A percentile compares a stretch with the other conserved stretches of the same genome.
phyloP scores from a whole-genome alignment of 164 flowering plant species.

The Cinnamomum micranthum region DNA sequence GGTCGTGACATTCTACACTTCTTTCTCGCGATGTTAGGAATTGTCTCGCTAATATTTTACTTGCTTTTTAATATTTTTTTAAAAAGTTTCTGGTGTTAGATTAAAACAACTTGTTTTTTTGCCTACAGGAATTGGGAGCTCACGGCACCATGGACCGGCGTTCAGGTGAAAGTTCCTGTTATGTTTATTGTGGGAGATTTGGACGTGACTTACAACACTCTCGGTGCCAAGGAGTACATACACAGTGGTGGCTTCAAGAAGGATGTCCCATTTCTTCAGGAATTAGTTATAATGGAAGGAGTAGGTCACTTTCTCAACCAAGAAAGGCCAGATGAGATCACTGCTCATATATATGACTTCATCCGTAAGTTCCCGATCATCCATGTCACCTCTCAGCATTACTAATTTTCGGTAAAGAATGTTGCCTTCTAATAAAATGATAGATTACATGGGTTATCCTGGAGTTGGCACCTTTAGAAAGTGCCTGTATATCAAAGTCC shows the following conservation, averaged over 20 bases:
- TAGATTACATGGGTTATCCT: too few species aligned
- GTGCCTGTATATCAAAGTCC: too few species aligned
- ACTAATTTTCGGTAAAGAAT: too few species aligned
- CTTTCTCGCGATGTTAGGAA: neutral
- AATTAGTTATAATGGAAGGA: conserved; percentile 37
- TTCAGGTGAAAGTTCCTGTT: conserved; percentile 35
- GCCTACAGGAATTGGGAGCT: conserved; percentile 52
- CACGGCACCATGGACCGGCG: conserved; percentile 47
- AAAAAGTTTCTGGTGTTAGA: conserved; percentile 10
- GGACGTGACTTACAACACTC: conserved; percentile 31
- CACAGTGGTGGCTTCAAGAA: conserved; percentile 26
- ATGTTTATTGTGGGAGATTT: conserved; percentile 42
- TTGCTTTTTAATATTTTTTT: neutral
- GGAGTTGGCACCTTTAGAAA: too few species aligned
- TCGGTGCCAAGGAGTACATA: conserved; percentile 30
- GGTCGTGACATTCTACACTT: conserved; percentile 21
- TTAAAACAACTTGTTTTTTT: conserved; percentile 20
- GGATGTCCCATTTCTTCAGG: conserved; percentile 23
- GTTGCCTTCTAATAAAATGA: too few species aligned
- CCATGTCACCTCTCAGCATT: too few species aligned
- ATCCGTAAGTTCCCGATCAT: conserved; percentile 18
- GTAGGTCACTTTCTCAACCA: conserved; percentile 39
- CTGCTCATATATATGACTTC: conserved; percentile 30
- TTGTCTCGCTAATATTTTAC: neutral
- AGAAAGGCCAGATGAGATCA: conserved; percentile 39